Percentiles rank a stretch among this genome's conserved stretches.
phyloP scores from a whole-genome alignment of 169 alveolate species.

The Eimeria zaria region DNA sequence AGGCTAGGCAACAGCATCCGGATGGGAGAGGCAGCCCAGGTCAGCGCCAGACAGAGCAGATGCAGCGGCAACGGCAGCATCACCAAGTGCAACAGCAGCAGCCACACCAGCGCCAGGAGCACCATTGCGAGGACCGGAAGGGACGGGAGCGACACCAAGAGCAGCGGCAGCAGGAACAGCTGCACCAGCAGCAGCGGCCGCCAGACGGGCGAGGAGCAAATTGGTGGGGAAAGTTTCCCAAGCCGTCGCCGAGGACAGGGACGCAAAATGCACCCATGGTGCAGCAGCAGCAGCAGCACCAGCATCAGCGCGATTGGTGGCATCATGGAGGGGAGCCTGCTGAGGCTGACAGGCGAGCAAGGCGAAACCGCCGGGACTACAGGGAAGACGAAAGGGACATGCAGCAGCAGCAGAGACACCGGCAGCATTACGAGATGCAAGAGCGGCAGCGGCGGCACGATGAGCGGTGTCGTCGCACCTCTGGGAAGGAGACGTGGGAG shows the following conservation, averaged over 20 bases:
- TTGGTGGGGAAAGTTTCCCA: background rate
- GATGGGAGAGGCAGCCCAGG: background rate
- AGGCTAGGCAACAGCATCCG: background rate
- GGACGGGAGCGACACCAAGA: background rate
- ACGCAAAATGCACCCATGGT: background rate
- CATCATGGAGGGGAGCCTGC: background rate
- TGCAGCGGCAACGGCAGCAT: constrained; percentile 8
- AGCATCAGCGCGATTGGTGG: background rate
- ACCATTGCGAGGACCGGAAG: too few species aligned
- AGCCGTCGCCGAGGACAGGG: background rate
- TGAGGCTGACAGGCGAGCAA: background rate
- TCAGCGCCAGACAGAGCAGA: background rate
- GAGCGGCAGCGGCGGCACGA: background rate
- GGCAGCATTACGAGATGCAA: background rate
- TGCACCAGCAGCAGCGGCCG: constrained; percentile 19
- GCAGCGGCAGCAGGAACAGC: constrained; percentile 12
- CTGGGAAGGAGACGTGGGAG: background rate
- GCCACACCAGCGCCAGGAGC: background rate
- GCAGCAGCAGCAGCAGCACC: constrained; percentile 22
- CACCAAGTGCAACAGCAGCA: background rate
- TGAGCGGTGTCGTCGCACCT: background rate
- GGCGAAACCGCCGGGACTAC: background rate
- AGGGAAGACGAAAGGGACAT: background rate
- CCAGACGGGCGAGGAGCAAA: background rate
- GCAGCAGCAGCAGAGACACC: constrained; percentile 10